These are phyloP conservation scores for Colletotrichum sansevieriae DNA, from an alignment of 2,329 filamentous ascomycete species.

Conservation along the genomic window DNA sequence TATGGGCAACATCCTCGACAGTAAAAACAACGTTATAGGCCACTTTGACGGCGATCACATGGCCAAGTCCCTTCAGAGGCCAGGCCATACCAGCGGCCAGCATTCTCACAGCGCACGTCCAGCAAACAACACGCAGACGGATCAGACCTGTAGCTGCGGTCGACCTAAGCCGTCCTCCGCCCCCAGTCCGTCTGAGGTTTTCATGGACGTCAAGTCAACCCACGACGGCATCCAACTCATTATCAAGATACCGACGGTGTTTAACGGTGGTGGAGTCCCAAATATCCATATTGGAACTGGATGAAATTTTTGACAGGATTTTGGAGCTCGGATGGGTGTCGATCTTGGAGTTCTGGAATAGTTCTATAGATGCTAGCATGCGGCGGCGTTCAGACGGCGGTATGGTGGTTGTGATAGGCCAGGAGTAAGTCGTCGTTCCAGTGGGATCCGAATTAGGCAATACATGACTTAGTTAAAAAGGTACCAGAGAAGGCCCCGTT, in stretches of 20 bases:
- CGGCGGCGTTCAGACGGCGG: constrained; percentile 41
- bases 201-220: constrained; percentile 69
- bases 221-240: constrained; percentile 69
- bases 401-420: constrained; percentile 22
- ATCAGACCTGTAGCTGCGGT: constrained; percentile 49
- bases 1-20: constrained; percentile 60
- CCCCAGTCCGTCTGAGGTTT: constrained; percentile 66
- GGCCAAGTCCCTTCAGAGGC: constrained; percentile 57
- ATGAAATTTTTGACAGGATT: constrained; percentile 15
- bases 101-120: constrained; percentile 19
- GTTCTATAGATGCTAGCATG: constrained; percentile 35
- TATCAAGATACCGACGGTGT: constrained; percentile 69
- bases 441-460: constrained; percentile 10
- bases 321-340: constrained; percentile 12
- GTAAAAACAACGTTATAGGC: constrained; percentile 60
- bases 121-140: constrained; percentile 43
- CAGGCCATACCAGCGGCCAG: constrained; percentile 45
- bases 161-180: constrained; percentile 50
- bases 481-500: not conserved
- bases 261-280: constrained; percentile 54
- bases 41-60: constrained; percentile 55
- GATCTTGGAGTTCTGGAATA: constrained; percentile 36
- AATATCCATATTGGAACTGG: constrained; percentile 49
- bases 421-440: constrained; percentile 21
- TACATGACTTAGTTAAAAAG: constrained; percentile 13